Base-by-base conservation (phyloP, 305 asterid species). In the Fraxinus latifolia region DNA sequence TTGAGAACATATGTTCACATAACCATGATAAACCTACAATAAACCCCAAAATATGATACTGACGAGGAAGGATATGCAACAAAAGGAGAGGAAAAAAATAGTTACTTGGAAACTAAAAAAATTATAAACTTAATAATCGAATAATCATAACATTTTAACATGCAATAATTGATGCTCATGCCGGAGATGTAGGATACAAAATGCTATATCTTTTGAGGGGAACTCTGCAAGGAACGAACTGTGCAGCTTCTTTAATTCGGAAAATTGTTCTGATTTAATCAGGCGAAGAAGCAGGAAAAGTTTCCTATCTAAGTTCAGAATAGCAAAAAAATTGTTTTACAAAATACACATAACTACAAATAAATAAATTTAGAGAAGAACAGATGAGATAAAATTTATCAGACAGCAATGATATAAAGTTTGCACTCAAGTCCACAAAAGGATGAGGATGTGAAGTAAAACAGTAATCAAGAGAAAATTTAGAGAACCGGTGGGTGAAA, bases 171-270 rank as follows among this genome's bases (percentile, higher is more conserved):
- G 53, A 75, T 25, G 21, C 39, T 68, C 82, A 19, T 44, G 37
- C 19, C 6, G 67, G 17, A 76, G 23, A 75, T 17, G 33, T 14
- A 76, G 67, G 67, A 76, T 76, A 76, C 68, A 50, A 7, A 76
- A 17, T 27, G 27, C 36, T 65, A 82, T 58, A 62, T 85, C 82
- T 55, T 82, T 82, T 72, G 79, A 55, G 76, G 81, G 86, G 85
- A 85, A 87, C 85, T 85, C 87, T 84, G 76, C 86, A 79, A 76
- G 79, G 83, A 76, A 80, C 73, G 83, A 75, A 84, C 53, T 87
- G 84, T 36, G 85, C 79, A 86, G 88, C 87, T 85, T 88, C 83
- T 78, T 85, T 77, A 50, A 74, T 81, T 86, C 83, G 53, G 87
- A 80, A 80, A 79, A 81, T 79, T 55, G 53, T 79, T 90, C 87